phyloP scores from a whole-genome alignment of 2,329 filamentous ascomycete species.

The Colletotrichum camelliae region DNA sequence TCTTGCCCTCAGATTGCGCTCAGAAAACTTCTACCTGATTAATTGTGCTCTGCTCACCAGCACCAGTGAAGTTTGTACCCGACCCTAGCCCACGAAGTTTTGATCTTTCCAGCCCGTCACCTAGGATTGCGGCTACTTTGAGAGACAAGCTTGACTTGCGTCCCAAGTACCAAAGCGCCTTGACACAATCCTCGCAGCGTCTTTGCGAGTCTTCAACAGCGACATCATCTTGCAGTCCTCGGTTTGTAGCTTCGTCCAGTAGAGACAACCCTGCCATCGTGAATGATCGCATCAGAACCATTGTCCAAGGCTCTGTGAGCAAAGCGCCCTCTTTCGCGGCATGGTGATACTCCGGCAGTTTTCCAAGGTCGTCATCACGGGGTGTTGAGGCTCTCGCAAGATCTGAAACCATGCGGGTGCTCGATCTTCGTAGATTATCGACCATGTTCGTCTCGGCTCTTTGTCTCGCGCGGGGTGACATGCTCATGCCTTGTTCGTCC shows the following conservation, averaged over 20 bases:
- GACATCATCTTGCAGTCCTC: no score
- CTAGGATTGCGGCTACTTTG: slow-evolving; percentile 55
- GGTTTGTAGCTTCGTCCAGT: slow-evolving; percentile 34
- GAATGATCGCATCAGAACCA: slow-evolving; percentile 58
- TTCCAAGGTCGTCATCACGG: slow-evolving; percentile 5
- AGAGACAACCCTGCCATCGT: slow-evolving; percentile 47
- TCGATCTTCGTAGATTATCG: slow-evolving; percentile 44
- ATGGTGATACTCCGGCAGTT: slow-evolving; percentile 52
- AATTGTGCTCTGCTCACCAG: neutral
- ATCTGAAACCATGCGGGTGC: slow-evolving; percentile 51
- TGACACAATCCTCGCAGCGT: slow-evolving; percentile 53
- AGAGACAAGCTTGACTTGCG: slow-evolving; percentile 41
- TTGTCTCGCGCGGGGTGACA: slow-evolving; percentile 27
- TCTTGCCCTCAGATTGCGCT: neutral
- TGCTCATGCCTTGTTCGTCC: slow-evolving; percentile 42
- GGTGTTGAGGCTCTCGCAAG: slow-evolving; percentile 51
- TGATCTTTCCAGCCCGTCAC: slow-evolving; percentile 74
- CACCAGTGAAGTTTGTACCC: neutral
- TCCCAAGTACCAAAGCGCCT: slow-evolving; percentile 59
- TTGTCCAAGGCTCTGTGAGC: slow-evolving; percentile 66
- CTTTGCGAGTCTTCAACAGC: neutral
- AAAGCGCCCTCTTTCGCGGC: slow-evolving; percentile 59
- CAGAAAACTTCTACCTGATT: neutral
- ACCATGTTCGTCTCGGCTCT: slow-evolving; percentile 38
- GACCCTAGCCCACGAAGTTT: slow-evolving; percentile 40